Evolutionary conservation across 1,284 basidiomycete genomes (phyloP), one percentile per base, ranked within the genome.

Genomic region (Rhizoctonia solani): DNA sequence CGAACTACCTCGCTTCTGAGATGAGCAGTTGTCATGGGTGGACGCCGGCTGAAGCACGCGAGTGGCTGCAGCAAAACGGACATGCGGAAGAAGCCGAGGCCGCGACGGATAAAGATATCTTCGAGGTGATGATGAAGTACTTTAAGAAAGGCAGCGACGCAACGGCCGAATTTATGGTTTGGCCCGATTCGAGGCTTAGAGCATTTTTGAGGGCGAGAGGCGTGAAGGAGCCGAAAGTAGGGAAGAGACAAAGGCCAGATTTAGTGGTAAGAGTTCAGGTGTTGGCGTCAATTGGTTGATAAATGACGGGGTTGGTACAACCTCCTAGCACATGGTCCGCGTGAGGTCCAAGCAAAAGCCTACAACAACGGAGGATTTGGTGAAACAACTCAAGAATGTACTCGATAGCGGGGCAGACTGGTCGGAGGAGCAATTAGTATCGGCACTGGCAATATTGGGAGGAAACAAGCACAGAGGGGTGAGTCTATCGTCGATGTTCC

Each of bases 21-120:
- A 46, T 58, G 41, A 30, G 55, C 29, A 58, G 55, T 32, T 58
- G 55, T 30, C 55, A 58, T 32, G 41, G 55, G 25, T 58, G 55
- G 55, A 47, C 55, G 42, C 42, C 55, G 1, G 25, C 25, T 44
- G 55, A 47, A 34, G 55, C 55, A 13, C 41, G 8, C 2, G 2
- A 44, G 16, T 58, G 55, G 41, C 42, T 46, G 4, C 13, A 29
- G 3, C 41, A 58, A 58, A 58, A 58, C 25, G 55, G 55, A 21
- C 55, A 58, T 46, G 55, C 39, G 1, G 55, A 58, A 29, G 55
- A 58, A 9, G 55, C 37, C 13, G 11, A 42, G n/a, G 23, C 27
- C 21, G 55, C 42, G 2, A 4, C 9, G 21, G 55, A 42, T 11
- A 34, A 58, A 2, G 25, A 58, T 4, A 29, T 58, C 1, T 58